Base-by-base conservation (phyloP, 2,329 filamentous ascomycete species). In the Paradendryphiella salina region DNA sequence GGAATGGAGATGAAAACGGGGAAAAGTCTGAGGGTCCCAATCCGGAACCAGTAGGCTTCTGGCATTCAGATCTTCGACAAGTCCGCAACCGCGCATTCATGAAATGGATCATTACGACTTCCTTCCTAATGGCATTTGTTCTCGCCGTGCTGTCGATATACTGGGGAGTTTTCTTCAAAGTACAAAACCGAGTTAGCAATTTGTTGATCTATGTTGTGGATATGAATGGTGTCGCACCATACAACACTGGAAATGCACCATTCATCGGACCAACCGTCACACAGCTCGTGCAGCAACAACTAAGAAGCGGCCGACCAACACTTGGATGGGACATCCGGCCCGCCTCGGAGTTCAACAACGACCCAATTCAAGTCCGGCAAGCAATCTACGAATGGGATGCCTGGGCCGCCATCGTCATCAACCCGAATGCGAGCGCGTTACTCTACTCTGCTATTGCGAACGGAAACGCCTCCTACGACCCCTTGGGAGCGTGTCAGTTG, bases 351-450 rank as follows among this genome's bases (percentile, higher is more conserved):
- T 87, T 85, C 71, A 67, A 79, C 57, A 76, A 82, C 59, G 81
- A 85, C 47, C 80, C 82, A 0, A 71, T 79, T 28, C 73, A 75
- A 13, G 84, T 86, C 2, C 78, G 83, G 3, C 78, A 82, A 59
- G 79, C 77, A 3, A 75, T 87, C 1, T 86, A 85, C 64, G 74
- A 86, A 46, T 80, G 79, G 57, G 72, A 83, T 23, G 77, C 78
- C 8, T 87, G 81, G 76, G 83, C 81, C 0, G 84, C 85, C 0
- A 77, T 87, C 38, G 77, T 87, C 47, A 75, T 87, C 57, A 84
- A 85, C 53, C 66, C 83, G 1, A 86, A 87, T 57, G 84, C 85
- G 0, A 85, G 83, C 0, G 71, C 77, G 0, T 72, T 85, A 15
- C 75, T 87, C 0, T 80, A 79, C 44, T 70, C 77, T 14, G 83